Evolutionary conservation across 176 grass and related monocot species (phyloP).

Genomic region (Themeda triandra): DNA sequence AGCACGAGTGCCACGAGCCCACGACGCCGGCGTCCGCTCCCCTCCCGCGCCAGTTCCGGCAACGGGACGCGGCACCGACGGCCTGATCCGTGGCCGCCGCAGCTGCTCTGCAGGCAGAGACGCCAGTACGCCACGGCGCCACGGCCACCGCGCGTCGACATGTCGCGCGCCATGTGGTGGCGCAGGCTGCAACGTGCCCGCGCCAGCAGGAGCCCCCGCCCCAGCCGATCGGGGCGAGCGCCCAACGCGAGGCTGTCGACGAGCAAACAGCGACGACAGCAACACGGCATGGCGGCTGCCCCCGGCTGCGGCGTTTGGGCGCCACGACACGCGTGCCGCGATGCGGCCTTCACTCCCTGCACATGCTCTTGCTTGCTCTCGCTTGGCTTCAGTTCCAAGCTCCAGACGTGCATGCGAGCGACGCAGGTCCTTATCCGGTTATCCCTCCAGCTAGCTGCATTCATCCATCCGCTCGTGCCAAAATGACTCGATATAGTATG

Average conservation of each 20-base stretch:
- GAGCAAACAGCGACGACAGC: too few relatives aligned
- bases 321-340: conserved; percentile 19
- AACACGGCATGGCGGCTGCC: neutral
- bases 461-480: neutral
- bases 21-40: neutral
- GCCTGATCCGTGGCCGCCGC: too few relatives aligned
- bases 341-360: conserved; percentile 26
- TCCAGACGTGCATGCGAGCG: neutral
- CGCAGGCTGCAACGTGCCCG: conserved; percentile 1
- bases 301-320: neutral
- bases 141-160: neutral
- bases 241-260: too few relatives aligned
- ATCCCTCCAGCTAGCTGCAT: neutral
- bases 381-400: neutral
- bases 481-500: neutral
- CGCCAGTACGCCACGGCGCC: neutral
- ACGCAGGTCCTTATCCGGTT: neutral
- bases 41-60: neutral
- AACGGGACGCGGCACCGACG: neutral
- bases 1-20: neutral
- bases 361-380: neutral
- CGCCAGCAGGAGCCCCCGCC: neutral
- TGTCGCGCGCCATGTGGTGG: conserved; percentile 3
- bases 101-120: neutral
- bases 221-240: too few relatives aligned